Evolutionary conservation across 257 asterid genomes (phyloP).

Genomic region (Solanum chilense): DNA sequence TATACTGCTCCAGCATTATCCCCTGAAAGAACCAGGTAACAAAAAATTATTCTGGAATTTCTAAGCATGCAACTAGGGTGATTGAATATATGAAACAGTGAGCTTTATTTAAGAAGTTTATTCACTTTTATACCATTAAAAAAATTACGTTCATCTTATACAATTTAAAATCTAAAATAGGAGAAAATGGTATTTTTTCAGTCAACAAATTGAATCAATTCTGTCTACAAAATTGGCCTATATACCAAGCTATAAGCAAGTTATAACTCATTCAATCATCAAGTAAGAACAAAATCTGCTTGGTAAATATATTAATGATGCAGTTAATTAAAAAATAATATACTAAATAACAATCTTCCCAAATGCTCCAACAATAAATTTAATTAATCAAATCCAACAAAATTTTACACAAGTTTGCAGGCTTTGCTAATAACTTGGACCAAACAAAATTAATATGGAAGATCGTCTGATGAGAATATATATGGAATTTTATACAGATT

Average conservation of each 20-base stretch:
- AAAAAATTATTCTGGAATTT: not conserved
- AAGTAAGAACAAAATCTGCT: not conserved
- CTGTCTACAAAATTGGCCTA: not conserved
- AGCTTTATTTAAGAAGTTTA: not conserved
- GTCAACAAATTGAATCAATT: not conserved
- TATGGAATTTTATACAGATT: not conserved
- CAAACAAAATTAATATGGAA: not conserved
- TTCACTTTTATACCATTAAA: not conserved
- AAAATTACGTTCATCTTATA: not conserved
- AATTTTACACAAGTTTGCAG: not conserved
- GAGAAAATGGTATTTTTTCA: not conserved
- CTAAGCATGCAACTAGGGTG: not conserved
- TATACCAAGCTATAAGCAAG: not conserved
- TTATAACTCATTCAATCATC: not conserved
- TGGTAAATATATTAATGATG: not conserved
- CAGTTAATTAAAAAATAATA: not conserved
- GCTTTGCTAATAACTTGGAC: not conserved
- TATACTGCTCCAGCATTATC: slow-evolving; percentile 85
- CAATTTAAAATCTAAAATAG: not conserved
- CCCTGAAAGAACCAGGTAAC: slow-evolving; percentile 38
- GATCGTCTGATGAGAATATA: not conserved
- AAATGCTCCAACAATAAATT: not conserved
- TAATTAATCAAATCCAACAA: not conserved
- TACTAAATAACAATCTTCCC: not conserved
- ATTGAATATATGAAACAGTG: not conserved